Evolutionary conservation across 2,329 filamentous ascomycete genomes (phyloP).

Genomic region (Mycosphaerella sp.): DNA sequence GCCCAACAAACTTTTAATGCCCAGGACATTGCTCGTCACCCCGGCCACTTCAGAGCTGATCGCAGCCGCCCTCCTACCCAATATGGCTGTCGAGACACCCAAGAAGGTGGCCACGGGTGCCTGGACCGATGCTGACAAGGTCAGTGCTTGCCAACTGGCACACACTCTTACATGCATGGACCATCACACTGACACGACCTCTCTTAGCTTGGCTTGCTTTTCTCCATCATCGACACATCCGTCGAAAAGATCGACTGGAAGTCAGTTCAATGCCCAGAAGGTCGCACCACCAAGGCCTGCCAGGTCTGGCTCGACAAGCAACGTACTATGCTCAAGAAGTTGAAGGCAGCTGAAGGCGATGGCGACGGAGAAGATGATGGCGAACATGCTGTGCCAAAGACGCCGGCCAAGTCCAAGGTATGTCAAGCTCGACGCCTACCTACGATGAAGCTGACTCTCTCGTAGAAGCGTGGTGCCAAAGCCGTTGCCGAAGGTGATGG

Average conservation of each 20-base stretch:
- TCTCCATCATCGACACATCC: conserved; percentile 28
- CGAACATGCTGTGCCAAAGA: conserved; percentile 1
- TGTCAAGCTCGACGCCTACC: too few relatives aligned
- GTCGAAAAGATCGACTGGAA: conserved; percentile 28
- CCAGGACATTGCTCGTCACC: neutral
- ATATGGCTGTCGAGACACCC: conserved; percentile 21
- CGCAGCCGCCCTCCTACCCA: conserved; percentile 7
- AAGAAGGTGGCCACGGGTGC: conserved; percentile 20
- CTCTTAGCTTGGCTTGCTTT: conserved; percentile 24
- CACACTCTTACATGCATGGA: neutral
- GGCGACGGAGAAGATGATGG: conserved; percentile 5
- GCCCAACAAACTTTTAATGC: neutral
- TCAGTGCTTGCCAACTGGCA: conserved; percentile 1
- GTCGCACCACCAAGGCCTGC: conserved; percentile 29
- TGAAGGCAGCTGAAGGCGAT: conserved; percentile 14
- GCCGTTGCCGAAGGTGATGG: conserved; percentile 17
- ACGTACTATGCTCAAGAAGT: conserved; percentile 28
- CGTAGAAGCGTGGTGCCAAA: conserved; percentile 24
- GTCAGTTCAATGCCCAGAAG: conserved; percentile 28
- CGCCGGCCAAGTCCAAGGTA: conserved; percentile 19
- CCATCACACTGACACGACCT: neutral
- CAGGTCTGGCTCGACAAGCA: conserved; percentile 32
- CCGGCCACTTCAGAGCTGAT: conserved; percentile 3
- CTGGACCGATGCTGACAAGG: conserved; percentile 34
- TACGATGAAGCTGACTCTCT: conserved; percentile 3